Evolutionary conservation across 768 basidiomycete genomes (phyloP), one percentile per base, ranked within the genome.

Genomic region (Naematelia encephala): DNA sequence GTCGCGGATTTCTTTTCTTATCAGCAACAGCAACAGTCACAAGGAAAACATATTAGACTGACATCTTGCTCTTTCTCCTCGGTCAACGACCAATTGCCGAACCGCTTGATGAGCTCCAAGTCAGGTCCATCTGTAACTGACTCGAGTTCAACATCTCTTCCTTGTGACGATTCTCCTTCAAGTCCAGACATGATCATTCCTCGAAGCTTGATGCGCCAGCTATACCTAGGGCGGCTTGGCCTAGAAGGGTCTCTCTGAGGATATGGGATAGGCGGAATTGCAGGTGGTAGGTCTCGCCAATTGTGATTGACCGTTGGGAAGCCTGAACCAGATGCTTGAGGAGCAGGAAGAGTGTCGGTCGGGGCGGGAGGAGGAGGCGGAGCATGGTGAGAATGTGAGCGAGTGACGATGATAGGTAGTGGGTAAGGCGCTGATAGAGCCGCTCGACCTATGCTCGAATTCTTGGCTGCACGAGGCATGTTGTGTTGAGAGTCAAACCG

Each of bases 371-470:
- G 19, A 1, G 61, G 54, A n/a, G 60, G 19, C 1, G 61, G 54
- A 11, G 54, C 45, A 16, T 44, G 34, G 39, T 42, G 22, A 8
- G 46, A 21, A 5, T 49, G 28, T 11, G 53, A 47, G 5, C 64
- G 64, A 42, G 60, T 61, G 19, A 62, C 42, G 34, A 67, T 55
- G 27, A 59, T 52, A 3, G 68, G 62, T 27, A 70, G 56, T 13
- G 68, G 68, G 43, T 70, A 70, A 12, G 68, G 68, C 3, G 68
- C 68, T 16, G 66, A 54, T 5, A 70, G 55, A n/a, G 62, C 57
- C 13, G 68, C 68, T 42, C 68, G 44, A 27, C 62, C 65, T 4
- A 55, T 28, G 5, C 62, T 39, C 8, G 34, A 8, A 39, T 39
- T 39, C 34, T 39, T 39, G 45, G 61, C 34, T 54, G 57, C 61